These are phyloP conservation scores for Fusarium multiceps DNA, from an alignment of 2,329 filamentous ascomycete genomes.

Conservation along the genomic window DNA sequence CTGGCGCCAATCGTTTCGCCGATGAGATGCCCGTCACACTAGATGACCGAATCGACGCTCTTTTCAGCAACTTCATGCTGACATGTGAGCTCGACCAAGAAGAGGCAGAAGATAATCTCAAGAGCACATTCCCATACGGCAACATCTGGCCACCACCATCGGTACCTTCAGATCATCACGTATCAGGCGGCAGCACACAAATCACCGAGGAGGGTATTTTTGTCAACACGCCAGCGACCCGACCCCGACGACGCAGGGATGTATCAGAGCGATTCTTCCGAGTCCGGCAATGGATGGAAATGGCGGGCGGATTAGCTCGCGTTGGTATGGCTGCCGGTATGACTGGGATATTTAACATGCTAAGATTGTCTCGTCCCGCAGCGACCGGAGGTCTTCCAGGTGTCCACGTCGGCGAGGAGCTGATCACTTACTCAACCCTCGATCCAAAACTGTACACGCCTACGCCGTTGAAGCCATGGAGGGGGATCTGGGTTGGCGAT, in stretches of 20 bases:
- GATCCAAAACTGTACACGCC: conserved; percentile 82
- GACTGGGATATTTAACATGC: conserved; percentile 32
- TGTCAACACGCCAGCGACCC: conserved; percentile 45
- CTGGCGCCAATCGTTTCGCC: conserved; percentile 55
- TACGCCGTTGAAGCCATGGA: conserved; percentile 81
- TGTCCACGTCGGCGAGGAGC: conserved; percentile 64
- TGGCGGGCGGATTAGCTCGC: conserved; percentile 54
- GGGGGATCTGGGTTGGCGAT: conserved; percentile 93
- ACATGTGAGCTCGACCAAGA: conserved; percentile 62
- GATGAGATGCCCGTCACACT: conserved; percentile 66
- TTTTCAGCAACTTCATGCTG: conserved; percentile 76
- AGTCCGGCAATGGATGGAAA: conserved; percentile 80
- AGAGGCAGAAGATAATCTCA: conserved; percentile 48
- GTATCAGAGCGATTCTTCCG: conserved; percentile 78
- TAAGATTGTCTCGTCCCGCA: conserved; percentile 27
- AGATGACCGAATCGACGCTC: conserved; percentile 57
- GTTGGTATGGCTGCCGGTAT: conserved; percentile 46
- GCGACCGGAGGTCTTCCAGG: conserved; percentile 47
- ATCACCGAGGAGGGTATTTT: conserved; percentile 39
- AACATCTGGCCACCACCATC: conserved; percentile 80
- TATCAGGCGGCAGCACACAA: conserved; percentile 48
- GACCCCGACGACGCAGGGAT: conserved; percentile 64
- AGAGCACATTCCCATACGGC: conserved; percentile 56
- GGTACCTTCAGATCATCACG: conserved; percentile 72
- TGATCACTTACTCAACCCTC: conserved; percentile 76